Conservation (phyloP, 1,284 basidiomycete genomes). For the Pseudozyma hubeiensis region DNA sequence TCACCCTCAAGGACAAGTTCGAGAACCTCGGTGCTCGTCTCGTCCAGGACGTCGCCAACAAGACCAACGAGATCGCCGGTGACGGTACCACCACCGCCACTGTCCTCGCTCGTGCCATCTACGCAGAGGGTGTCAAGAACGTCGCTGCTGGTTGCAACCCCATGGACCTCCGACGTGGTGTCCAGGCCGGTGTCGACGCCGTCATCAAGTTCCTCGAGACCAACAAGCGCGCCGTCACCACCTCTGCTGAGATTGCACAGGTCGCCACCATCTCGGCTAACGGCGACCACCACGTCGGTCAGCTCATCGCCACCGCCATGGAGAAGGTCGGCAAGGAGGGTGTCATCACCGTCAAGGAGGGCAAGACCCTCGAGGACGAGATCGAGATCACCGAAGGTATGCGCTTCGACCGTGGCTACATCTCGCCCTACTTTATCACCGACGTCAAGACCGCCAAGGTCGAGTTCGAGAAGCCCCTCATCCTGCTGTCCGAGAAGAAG, state of each 20-base stretch:
- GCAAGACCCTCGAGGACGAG: conserved; percentile 94
- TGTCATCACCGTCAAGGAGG: conserved; percentile 99
- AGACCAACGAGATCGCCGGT: conserved; percentile 97
- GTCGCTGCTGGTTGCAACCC: conserved; percentile 99
- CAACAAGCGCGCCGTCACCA: conserved; percentile 94
- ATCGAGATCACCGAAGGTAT: conserved; percentile 99
- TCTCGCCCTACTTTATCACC: conserved; percentile 98
- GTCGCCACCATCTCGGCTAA: conserved; percentile 99
- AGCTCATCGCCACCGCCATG: conserved; percentile 98
- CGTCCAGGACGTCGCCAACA: conserved; percentile 93
- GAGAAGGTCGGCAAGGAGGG: conserved; percentile 99
- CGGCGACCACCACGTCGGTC: conserved; percentile 91
- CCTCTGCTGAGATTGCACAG: conserved; percentile 95
- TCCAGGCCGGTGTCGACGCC: conserved; percentile 94
- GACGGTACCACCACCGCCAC: conserved; percentile 99
- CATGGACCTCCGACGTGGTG: conserved; percentile 96
- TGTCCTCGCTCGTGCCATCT: conserved; percentile 95
- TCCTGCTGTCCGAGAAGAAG: conserved; percentile 97
- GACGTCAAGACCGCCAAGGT: conserved; percentile 96
- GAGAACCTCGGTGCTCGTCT: conserved; percentile 99
- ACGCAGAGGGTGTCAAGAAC: conserved; percentile 98
- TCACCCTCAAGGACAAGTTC: conserved; percentile 95
- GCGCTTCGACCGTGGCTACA: conserved; percentile 99
- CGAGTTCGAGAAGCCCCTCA: conserved; percentile 95
- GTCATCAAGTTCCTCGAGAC: conserved; percentile 90